phyloP scores from a whole-genome alignment of 352 stramenopile species.

The Phytophthora parvispora region DNA sequence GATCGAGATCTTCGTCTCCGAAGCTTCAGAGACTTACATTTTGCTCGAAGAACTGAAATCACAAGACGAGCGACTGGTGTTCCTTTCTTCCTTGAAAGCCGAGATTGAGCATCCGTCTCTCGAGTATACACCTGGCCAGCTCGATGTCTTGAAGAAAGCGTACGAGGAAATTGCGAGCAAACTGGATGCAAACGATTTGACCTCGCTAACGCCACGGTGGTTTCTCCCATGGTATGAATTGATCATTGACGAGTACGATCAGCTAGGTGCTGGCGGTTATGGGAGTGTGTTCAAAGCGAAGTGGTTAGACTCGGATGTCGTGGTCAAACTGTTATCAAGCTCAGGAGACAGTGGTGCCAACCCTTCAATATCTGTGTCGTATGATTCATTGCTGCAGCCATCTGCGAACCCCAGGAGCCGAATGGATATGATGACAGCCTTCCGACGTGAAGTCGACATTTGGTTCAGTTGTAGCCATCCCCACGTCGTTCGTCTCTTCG shows the following conservation, averaged over 20 bases:
- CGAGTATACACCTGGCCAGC: background rate
- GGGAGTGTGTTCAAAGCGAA: background rate
- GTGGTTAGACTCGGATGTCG: constrained; percentile 3
- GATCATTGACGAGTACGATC: background rate
- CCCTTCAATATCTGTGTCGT: background rate
- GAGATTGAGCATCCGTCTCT: background rate
- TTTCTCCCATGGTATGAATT: constrained; percentile 13
- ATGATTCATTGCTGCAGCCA: background rate
- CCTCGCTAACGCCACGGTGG: background rate
- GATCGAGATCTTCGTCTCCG: no score
- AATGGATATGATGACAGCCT: background rate
- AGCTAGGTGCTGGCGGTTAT: background rate
- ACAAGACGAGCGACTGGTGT: background rate
- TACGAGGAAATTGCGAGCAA: constrained; percentile 1
- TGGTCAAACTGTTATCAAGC: background rate
- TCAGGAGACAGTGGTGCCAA: no score
- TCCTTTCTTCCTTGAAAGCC: background rate
- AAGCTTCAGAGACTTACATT: no score
- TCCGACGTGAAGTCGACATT: constrained; percentile 9
- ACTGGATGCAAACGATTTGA: background rate
- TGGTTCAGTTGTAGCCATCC: constrained; percentile 15
- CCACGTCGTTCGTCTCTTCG: constrained; percentile 12
- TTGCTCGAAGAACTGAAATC: no score
- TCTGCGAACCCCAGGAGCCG: background rate
- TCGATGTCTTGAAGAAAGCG: background rate